These are phyloP conservation scores for Avicennia marina DNA, from an alignment of 257 asterid genomes.

Conservation along the genomic window DNA sequence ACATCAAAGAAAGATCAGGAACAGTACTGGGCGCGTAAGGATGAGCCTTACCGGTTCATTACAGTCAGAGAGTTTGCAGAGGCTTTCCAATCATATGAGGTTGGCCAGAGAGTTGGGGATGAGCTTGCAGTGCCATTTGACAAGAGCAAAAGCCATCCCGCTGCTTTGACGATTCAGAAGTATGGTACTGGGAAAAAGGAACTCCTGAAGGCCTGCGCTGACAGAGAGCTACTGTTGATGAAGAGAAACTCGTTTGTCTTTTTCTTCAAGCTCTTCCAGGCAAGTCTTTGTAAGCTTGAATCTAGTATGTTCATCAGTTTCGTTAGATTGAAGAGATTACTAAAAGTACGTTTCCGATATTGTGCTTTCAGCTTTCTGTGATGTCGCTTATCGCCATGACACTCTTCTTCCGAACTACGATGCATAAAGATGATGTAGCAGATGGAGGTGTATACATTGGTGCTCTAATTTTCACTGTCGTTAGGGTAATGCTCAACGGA, in stretches of 20 bases:
- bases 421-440: slow-evolving; percentile 18
- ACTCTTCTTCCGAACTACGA: slow-evolving; percentile 52
- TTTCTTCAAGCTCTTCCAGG: slow-evolving; percentile 54
- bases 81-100: slow-evolving; percentile 34
- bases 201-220: slow-evolving; percentile 49
- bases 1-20: slow-evolving; percentile 70
- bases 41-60: slow-evolving; percentile 49
- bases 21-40: slow-evolving; percentile 53
- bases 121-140: slow-evolving; percentile 48
- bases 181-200: slow-evolving; percentile 48
- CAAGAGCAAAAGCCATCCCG: slow-evolving; percentile 59
- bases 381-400: slow-evolving; percentile 39
- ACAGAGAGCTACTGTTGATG: slow-evolving; percentile 54
- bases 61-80: slow-evolving; percentile 43
- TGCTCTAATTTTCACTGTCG: slow-evolving; percentile 40
- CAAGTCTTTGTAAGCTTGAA: slow-evolving; percentile 12
- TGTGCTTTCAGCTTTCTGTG: slow-evolving; percentile 38
- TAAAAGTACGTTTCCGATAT: not conserved
- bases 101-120: slow-evolving; percentile 31
- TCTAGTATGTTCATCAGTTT: not conserved
- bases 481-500: slow-evolving; percentile 55
- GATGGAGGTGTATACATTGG: slow-evolving; percentile 53
- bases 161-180: slow-evolving; percentile 47
- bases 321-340: no score
- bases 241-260: slow-evolving; percentile 56